Base-by-base conservation (phyloP, 2,329 filamentous ascomycete species). In the Diaporthe velutina region DNA sequence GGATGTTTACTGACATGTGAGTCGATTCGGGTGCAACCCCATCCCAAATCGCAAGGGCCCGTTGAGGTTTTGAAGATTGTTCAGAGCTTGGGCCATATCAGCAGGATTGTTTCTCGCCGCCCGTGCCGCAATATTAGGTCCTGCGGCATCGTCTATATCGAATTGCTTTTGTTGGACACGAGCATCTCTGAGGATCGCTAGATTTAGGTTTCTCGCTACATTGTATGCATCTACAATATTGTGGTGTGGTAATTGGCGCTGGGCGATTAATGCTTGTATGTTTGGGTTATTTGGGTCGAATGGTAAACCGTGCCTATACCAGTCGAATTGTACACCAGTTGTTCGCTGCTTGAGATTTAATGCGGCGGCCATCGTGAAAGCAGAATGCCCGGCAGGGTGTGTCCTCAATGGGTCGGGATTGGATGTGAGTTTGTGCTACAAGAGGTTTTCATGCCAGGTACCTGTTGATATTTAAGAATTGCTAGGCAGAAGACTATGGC, bases 211-310 rank as follows among this genome's bases (percentile, higher is more conserved):
- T 8, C 7, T 7, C 0, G 25, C 15, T 48, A 5, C n/a, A 64
- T 48, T n/a, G 40, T 45, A 64, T 8, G 40, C 38, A 7, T 33
- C 40, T 13, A 15, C 6, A 9, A 48, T 15, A 22, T 22, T 10
- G 22, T 13, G 25, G 15, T 66, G 9, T 9, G 40, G 40, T 15
- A 64, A 19, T 15, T 19, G 17, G 7, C 60, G 17, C 3, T 3
- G 2, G 2, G 9, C 17, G 40, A 64, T 30, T 17, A 2, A 4
- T 9, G 0, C 0, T 42, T 3, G 0, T n/a, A 9, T 48, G 19
- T 2, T 1, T 40, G 33, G 2, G 10, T 19, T 4, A 33, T 8
- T n/a, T 19, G 9, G 4, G 60, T 64, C 4, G 7, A 28, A 61
- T 0, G 13, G 4, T 7, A 3, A 2, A 33, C 60, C 60, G n/a